Conservation (phyloP, 495 filamentous ascomycete species). For the Lasiosphaeris hirsuta region DNA sequence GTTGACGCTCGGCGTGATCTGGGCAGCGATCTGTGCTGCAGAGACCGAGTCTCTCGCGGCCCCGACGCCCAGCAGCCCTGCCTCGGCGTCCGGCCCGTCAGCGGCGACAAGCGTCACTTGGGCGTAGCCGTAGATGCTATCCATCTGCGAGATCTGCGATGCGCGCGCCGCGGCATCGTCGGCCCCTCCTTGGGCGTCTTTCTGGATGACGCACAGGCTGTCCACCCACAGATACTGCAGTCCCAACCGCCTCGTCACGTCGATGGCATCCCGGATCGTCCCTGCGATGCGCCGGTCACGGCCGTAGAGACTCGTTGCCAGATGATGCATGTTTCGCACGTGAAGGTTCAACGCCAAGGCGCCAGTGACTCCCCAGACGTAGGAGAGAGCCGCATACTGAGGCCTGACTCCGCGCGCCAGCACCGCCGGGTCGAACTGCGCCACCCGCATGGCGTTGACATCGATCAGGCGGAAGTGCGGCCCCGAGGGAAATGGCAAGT, state of each 20-base stretch:
- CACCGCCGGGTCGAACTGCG: too few relatives aligned
- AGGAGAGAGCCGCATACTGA: slow-evolving; percentile 1
- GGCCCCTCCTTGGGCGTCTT: background rate
- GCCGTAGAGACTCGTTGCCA: background rate
- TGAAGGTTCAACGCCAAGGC: background rate
- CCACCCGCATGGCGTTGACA: background rate
- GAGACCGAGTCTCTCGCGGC: background rate
- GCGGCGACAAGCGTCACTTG: slow-evolving; percentile 19
- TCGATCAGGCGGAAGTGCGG: slow-evolving; percentile 1
- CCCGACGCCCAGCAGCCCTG: background rate
- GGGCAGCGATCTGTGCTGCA: background rate
- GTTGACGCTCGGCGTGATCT: background rate
- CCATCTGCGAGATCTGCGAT: slow-evolving; percentile 26
- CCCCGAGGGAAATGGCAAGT: background rate
- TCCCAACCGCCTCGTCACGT: slow-evolving; percentile 14
- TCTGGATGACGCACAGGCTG: slow-evolving; percentile 32
- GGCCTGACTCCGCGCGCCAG: background rate
- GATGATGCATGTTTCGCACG: background rate
- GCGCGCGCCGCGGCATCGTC: slow-evolving; percentile 19
- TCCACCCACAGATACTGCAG: slow-evolving; percentile 35
- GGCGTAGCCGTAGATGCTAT: slow-evolving; percentile 21
- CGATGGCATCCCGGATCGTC: slow-evolving; percentile 16
- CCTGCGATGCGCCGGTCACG: background rate
- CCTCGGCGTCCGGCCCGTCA: background rate
- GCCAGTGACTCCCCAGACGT: slow-evolving; percentile 1